Percentiles rank a stretch among this genome's conserved stretches.
Evolutionary conservation across 1,139 yeast genomes (phyloP).

Genomic region (Saccharomyces uvarum): DNA sequence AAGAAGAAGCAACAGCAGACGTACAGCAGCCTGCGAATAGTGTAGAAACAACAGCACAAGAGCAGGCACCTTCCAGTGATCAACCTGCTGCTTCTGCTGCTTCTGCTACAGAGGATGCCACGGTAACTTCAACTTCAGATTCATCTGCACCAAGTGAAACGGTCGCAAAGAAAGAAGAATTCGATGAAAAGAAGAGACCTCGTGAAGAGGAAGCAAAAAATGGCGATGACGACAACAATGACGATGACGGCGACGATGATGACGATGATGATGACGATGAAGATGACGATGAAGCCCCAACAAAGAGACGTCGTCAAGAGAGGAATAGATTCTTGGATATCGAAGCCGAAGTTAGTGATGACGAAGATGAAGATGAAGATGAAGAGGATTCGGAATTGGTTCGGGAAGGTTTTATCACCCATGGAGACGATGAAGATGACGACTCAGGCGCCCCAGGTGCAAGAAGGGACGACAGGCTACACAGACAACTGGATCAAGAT

Average conservation of each 20-base stretch:
- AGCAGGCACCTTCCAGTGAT: not conserved
- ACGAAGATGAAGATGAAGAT: constrained; percentile 90
- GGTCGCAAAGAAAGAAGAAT: not conserved
- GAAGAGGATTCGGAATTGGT: constrained; percentile 87
- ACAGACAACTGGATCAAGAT: constrained; percentile 85
- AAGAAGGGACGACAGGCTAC: constrained; percentile 54
- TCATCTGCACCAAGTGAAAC: not conserved
- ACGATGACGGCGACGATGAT: constrained; percentile 33
- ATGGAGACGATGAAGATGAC: constrained; percentile 53
- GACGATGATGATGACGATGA: constrained; percentile 52
- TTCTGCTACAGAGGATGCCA: not conserved
- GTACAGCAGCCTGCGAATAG: not conserved
- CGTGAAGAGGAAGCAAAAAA: constrained; percentile 8
- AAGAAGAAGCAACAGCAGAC: not conserved
- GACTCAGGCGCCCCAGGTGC: constrained; percentile 42
- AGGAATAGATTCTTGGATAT: constrained; percentile 94
- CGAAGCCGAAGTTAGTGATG: constrained; percentile 98
- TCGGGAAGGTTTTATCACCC: constrained; percentile 68
- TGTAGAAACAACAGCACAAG: not conserved
- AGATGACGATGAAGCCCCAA: constrained; percentile 58
- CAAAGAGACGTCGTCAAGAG: constrained; percentile 56
- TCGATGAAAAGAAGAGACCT: constrained; percentile 1
- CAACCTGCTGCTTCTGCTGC: not conserved
- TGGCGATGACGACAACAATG: constrained; percentile 28
- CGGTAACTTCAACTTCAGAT: not conserved